Percentiles rank a stretch among this genome's conserved stretches.
phyloP scores from a whole-genome alignment of 768 basidiomycete species.

The Mycena vulgaris region DNA sequence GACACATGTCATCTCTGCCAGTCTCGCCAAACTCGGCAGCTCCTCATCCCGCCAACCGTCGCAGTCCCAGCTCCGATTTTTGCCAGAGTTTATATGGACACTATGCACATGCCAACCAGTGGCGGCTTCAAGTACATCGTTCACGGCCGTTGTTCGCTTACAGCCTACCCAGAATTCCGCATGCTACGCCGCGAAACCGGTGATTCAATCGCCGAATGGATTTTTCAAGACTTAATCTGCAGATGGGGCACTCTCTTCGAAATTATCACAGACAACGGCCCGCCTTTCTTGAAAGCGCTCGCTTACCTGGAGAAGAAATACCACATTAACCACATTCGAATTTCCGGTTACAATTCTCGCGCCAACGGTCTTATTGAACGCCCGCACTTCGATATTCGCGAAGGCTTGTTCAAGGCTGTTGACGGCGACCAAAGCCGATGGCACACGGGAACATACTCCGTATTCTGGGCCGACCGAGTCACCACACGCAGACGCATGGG shows the following conservation, averaged over 20 bases:
- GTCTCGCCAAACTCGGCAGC: slow-evolving; percentile 36
- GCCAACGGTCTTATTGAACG: background rate
- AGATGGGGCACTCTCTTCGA: slow-evolving; percentile 31
- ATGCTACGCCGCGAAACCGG: slow-evolving; percentile 29
- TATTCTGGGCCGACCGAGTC: slow-evolving; percentile 38
- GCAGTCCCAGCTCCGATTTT: slow-evolving; percentile 28
- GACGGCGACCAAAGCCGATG: slow-evolving; percentile 30
- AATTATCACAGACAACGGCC: slow-evolving; percentile 41
- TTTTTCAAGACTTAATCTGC: slow-evolving; percentile 43
- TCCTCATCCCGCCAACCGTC: slow-evolving; percentile 47
- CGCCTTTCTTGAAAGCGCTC: slow-evolving; percentile 31
- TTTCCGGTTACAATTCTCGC: no score
- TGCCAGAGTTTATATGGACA: slow-evolving; percentile 5
- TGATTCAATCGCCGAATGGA: slow-evolving; percentile 17
- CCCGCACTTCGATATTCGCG: slow-evolving; percentile 33
- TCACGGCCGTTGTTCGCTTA: slow-evolving; percentile 25
- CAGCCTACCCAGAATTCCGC: slow-evolving; percentile 3
- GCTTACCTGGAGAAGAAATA: slow-evolving; percentile 13
- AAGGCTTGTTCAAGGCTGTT: slow-evolving; percentile 37
- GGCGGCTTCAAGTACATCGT: slow-evolving; percentile 18
- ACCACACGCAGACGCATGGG: slow-evolving; percentile 24
- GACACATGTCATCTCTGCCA: slow-evolving; percentile 48
- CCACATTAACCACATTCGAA: no score
- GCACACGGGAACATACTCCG: slow-evolving; percentile 11
- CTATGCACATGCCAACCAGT: slow-evolving; percentile 35